phyloP scores from a whole-genome alignment of 352 stramenopile species.

The Lagenidium giganteum region DNA sequence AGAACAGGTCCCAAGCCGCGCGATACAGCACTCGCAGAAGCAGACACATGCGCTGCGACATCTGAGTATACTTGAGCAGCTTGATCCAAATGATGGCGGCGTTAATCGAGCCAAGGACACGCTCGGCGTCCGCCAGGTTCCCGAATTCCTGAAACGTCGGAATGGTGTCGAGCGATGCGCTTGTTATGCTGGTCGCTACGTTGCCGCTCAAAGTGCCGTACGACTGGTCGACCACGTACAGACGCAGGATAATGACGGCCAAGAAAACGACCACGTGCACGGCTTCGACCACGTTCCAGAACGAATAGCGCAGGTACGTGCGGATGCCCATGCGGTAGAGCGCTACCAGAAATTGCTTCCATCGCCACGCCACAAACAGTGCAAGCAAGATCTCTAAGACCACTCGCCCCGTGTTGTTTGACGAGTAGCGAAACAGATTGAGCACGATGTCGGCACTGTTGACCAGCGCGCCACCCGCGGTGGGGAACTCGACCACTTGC shows the following conservation, averaged over 20 bases:
- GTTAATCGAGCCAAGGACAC: slow-evolving; percentile 36
- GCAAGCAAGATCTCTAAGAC: slow-evolving; percentile 50
- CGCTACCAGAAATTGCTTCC: slow-evolving; percentile 25
- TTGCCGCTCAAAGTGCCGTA: slow-evolving; percentile 52
- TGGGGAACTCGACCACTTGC: slow-evolving; percentile 55
- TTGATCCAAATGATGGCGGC: slow-evolving; percentile 55
- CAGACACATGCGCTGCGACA: slow-evolving; percentile 55
- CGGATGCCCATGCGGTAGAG: slow-evolving; percentile 26
- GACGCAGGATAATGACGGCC: slow-evolving; percentile 37
- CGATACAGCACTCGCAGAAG: slow-evolving; percentile 45
- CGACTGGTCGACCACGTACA: slow-evolving; percentile 44
- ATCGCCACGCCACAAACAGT: slow-evolving; percentile 32
- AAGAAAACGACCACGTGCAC: slow-evolving; percentile 42
- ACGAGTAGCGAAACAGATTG: slow-evolving; percentile 50
- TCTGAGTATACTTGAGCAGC: slow-evolving; percentile 66
- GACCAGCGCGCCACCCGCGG: slow-evolving; percentile 46
- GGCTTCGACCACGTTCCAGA: slow-evolving; percentile 34
- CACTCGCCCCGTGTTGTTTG: slow-evolving; percentile 24
- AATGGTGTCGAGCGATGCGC: slow-evolving; percentile 18
- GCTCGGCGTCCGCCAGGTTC: slow-evolving; percentile 29
- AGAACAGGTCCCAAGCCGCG: slow-evolving; percentile 45
- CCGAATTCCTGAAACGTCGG: slow-evolving; percentile 35
- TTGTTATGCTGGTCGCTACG: slow-evolving; percentile 16
- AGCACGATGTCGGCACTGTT: slow-evolving; percentile 38
- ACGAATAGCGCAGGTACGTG: slow-evolving; percentile 20